Percentiles rank a stretch among this genome's conserved stretches.
Evolutionary conservation across 2,329 filamentous ascomycete genomes (phyloP).

Genomic region (Verticillium alfalfae): DNA sequence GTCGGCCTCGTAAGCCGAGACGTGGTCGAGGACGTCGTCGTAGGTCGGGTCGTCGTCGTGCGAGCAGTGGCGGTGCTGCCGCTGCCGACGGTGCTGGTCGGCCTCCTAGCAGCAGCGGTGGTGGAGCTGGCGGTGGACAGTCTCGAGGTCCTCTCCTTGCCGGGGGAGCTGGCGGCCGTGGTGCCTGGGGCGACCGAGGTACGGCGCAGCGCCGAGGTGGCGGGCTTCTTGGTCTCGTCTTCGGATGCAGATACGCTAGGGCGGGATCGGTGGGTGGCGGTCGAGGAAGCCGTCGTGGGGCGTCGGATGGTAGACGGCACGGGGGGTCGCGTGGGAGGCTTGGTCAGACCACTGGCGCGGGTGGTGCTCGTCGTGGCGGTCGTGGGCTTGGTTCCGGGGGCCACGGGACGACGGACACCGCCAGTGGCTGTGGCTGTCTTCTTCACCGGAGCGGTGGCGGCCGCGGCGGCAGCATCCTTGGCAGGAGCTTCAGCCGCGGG

Average conservation of each 20-base stretch:
- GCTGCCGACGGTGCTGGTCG: constrained; percentile 12
- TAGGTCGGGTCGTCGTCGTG: constrained; percentile 20
- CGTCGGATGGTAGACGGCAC: constrained; percentile 23
- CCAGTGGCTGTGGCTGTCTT: constrained; percentile 26
- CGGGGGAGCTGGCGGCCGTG: constrained; percentile 16
- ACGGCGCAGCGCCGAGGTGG: constrained; percentile 32
- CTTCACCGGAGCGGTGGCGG: constrained; percentile 20
- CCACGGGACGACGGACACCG: constrained; percentile 24
- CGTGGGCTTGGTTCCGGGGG: constrained; percentile 20
- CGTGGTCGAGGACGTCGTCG: constrained; percentile 30
- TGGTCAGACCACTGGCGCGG: constrained; percentile 35
- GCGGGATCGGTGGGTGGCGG: constrained; percentile 38
- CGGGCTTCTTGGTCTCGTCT: constrained; percentile 41
- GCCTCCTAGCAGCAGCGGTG: constrained; percentile 23
- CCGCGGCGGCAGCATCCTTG: constrained; percentile 19
- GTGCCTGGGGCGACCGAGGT: constrained; percentile 36
- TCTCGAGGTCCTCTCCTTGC: constrained; percentile 26
- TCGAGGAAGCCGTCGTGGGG: constrained; percentile 24
- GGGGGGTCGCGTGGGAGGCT: constrained; percentile 44
- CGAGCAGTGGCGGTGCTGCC: constrained; percentile 12
- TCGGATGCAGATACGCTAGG: constrained; percentile 43
- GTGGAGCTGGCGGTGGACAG: constrained; percentile 18
- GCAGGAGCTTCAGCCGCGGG: constrained; percentile 23
- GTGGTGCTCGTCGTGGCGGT: constrained; percentile 21
- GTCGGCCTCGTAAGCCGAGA: constrained; percentile 17